Percentiles rank a stretch among this genome's conserved stretches.
These are phyloP conservation scores for Ustilago cynodontis DNA, from an alignment of 1,284 basidiomycete genomes.

Conservation along the genomic window DNA sequence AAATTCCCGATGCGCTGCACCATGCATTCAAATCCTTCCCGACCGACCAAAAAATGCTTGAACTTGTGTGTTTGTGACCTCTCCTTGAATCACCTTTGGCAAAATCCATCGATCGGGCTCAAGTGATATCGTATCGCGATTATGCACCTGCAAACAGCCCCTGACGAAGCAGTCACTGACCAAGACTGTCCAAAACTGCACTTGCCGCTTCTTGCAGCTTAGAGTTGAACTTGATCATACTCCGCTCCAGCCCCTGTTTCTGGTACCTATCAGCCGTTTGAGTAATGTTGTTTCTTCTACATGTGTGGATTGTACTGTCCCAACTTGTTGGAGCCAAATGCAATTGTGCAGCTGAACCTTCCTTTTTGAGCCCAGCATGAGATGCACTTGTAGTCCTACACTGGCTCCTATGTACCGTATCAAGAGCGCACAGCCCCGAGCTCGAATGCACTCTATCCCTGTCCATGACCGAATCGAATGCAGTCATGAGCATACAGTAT, in stretches of 20 bases:
- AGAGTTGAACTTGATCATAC: slow-evolving; percentile 16
- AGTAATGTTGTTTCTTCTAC: not conserved
- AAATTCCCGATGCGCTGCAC: slow-evolving; percentile 26
- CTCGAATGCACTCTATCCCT: not conserved
- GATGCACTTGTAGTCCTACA: not conserved
- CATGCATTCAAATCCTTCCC: not conserved
- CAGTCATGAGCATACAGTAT: not conserved
- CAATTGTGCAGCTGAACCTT: slow-evolving; percentile 1
- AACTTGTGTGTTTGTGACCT: not conserved
- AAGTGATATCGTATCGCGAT: slow-evolving; percentile 11
- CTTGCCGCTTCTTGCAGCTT: slow-evolving; percentile 15
- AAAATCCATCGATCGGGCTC: not conserved
- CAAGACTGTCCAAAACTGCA: not conserved
- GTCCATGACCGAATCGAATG: not conserved
- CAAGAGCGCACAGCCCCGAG: not conserved
- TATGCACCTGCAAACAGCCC: slow-evolving; percentile 25
- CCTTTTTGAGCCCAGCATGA: slow-evolving; percentile 9
- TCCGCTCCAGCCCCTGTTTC: slow-evolving; percentile 31
- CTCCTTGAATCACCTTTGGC: not conserved
- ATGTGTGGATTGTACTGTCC: not conserved
- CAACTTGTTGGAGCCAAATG: not conserved
- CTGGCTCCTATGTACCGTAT: not conserved
- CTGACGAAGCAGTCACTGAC: slow-evolving; percentile 10
- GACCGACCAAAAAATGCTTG: not conserved
- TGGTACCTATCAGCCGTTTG: not conserved